These are phyloP conservation scores for Aphanomyces invadans DNA, from an alignment of 352 stramenopile species.

Conservation along the genomic window DNA sequence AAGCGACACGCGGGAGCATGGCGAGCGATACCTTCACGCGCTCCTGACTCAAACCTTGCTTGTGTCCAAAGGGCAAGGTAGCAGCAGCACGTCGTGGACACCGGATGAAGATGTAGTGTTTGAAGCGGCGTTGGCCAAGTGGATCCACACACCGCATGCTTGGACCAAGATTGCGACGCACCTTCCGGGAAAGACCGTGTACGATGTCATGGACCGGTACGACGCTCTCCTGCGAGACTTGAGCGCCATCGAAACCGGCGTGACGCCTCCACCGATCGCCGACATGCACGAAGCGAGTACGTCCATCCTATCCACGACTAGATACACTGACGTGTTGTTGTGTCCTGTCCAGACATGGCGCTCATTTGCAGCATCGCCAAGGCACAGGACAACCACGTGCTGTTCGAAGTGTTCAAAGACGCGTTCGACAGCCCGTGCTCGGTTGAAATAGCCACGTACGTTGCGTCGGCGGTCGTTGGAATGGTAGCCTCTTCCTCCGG, in stretches of 20 bases:
- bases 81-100: slow-evolving; percentile 48
- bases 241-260: slow-evolving; percentile 44
- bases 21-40: slow-evolving; percentile 61
- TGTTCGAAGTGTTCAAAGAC: slow-evolving; percentile 13
- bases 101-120: slow-evolving; percentile 80
- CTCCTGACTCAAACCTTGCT: slow-evolving; percentile 36
- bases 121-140: slow-evolving; percentile 59
- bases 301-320: background rate
- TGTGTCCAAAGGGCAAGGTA: slow-evolving; percentile 28
- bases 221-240: slow-evolving; percentile 73
- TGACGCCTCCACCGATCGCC: background rate
- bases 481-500: background rate
- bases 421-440: slow-evolving; percentile 16
- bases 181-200: slow-evolving; percentile 62
- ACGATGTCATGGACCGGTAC: slow-evolving; percentile 62
- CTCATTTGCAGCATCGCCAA: slow-evolving; percentile 13
- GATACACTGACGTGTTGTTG: background rate
- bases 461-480: slow-evolving; percentile 10
- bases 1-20: slow-evolving; percentile 58
- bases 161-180: slow-evolving; percentile 68
- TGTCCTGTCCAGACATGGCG: slow-evolving; percentile 7
- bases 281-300: slow-evolving; percentile 16
- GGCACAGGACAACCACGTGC: slow-evolving; percentile 11
- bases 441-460: slow-evolving; percentile 12
- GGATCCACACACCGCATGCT: slow-evolving; percentile 54